phyloP scores from a whole-genome alignment of 1,284 basidiomycete genomes.

The Boletus austroedulis region DNA sequence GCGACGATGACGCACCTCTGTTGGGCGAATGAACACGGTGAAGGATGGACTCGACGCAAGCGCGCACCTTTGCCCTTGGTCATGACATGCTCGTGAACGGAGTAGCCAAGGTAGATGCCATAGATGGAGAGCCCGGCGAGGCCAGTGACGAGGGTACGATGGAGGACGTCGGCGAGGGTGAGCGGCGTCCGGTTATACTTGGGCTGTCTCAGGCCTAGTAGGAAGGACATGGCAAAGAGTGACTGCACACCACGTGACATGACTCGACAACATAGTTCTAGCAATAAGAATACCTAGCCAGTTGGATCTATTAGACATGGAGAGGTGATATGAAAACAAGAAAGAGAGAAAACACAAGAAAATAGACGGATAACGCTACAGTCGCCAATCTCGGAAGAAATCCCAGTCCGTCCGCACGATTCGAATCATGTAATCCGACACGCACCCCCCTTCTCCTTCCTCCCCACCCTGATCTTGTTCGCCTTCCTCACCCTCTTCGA shows the following conservation, averaged over 20 bases:
- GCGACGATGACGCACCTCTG: slow-evolving; percentile 22
- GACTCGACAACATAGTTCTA: slow-evolving; percentile 12
- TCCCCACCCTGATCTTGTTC: slow-evolving; percentile 39
- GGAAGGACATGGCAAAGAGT: slow-evolving; percentile 31
- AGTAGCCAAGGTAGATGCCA: slow-evolving; percentile 35
- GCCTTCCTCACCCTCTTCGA: slow-evolving; percentile 26
- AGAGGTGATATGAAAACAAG: slow-evolving; percentile 9
- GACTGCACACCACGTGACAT: slow-evolving; percentile 10
- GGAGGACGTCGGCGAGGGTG: slow-evolving; percentile 31
- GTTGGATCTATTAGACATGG: not conserved
- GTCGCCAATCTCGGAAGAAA: slow-evolving; percentile 71
- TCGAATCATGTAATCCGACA: slow-evolving; percentile 86
- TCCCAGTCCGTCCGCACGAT: slow-evolving; percentile 75
- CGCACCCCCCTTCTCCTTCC: slow-evolving; percentile 58
- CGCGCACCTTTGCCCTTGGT: slow-evolving; percentile 33
- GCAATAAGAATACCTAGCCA: slow-evolving; percentile 15
- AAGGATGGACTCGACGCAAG: not conserved
- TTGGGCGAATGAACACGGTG: not conserved
- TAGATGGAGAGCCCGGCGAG: slow-evolving; percentile 31
- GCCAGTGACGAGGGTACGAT: slow-evolving; percentile 32
- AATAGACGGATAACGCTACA: slow-evolving; percentile 36
- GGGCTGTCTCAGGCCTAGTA: slow-evolving; percentile 27
- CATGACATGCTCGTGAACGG: slow-evolving; percentile 33
- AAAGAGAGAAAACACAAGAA: not conserved
- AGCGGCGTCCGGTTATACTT: slow-evolving; percentile 23